Evolutionary conservation across 331 rosid genomes (phyloP), one percentile per base, ranked within the genome.

Genomic region (Ulmus americana): DNA sequence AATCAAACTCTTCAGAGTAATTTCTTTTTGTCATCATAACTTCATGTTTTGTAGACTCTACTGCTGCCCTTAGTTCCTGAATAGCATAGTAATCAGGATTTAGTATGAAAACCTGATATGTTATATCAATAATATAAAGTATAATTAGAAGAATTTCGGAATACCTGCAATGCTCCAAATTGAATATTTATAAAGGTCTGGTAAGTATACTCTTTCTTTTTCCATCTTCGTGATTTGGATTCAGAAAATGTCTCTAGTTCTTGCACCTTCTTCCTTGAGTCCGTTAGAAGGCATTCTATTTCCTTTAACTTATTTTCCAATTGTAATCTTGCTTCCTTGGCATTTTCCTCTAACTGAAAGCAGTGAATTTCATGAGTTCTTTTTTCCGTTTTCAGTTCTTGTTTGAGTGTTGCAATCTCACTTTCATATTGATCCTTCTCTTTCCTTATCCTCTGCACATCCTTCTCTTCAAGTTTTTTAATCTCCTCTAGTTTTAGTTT

Each of bases 391-490:
- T 69, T 78, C 45, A 80, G 65, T 72, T 84, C 78, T 51, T 78
- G 71, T 72, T 73, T 75, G 8, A 80, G 69, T 20, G 74, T 22
- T 56, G 84, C 76, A 82, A 94, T 76, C 89, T 90, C 81, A 5
- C 64, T 71, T 64, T 88, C 88, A 72, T 43, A 61, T 41, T 35
- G 81, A 72, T 76, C 80, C 81, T 82, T 90, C 50, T 85, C 92
- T 76, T 76, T 81, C 81, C 77, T 90, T 73, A 90, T 72, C 51
- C 65, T 79, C 63, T 82, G 70, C 72, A 81, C 71, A 73, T 85
- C 95, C 61, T 85, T 87, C 75, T 87, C 90, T 79, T 85, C 97
- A 54, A 86, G 86, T 68, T 84, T 87, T 49, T 82, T 86, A 80
- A 76, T 85, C 72, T 90, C 95, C 79, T 85, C 95, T 72, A 81